Base-by-base conservation (phyloP, 2,329 filamentous ascomycete genomes). In the Knoxdaviesia proteae region DNA sequence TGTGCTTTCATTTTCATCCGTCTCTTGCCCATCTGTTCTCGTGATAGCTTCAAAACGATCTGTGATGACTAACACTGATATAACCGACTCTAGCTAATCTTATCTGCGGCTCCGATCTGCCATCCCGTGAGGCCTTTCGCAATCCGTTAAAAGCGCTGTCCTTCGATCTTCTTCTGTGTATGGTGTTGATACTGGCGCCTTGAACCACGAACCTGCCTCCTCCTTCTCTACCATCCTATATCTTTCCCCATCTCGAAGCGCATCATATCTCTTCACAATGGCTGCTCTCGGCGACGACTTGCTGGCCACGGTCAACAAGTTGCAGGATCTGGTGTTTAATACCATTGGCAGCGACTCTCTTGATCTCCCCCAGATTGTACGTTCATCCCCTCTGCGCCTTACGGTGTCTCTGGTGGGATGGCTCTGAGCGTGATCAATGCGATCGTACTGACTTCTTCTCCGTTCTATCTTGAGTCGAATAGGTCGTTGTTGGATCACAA, bases 321-420 rank as follows among this genome's bases (percentile, higher is more conserved):
- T 98, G 56, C 90, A 98, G 63, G 90, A 96, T 62, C 66, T 98
- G 56, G 90, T 98, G 56, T 98, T 98, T 69, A 98, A 98, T 66
- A 98, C 90, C 52, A 98, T 98, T 61, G 90, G 90, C 62, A 96
- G 87, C 67, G 90, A 98, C 62, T 96, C 88, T 42, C 73, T 98
- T 47, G 90, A 98, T 63, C 68, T 98, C 45, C 90, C 90, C 46
- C 90, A 98, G 65, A 98, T 98, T 71, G 90, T 94, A 77, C 57
- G 77, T 66, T 49, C 49, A 20, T 20, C 20, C 20, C 20, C 20
- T 20, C 20, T 20, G 20, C 20, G 20, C 20, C 20, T 20, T 2
- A 20, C 20, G 20, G 20, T 20, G 20, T 20, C 20, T 20, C 2
- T 20, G 20, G 20, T 20, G 20, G 20, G 20, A 20, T 20, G 20